Percentiles rank a stretch among this genome's conserved stretches.
Evolutionary conservation across 257 asterid species (phyloP).

Genomic region (Vinca minor): DNA sequence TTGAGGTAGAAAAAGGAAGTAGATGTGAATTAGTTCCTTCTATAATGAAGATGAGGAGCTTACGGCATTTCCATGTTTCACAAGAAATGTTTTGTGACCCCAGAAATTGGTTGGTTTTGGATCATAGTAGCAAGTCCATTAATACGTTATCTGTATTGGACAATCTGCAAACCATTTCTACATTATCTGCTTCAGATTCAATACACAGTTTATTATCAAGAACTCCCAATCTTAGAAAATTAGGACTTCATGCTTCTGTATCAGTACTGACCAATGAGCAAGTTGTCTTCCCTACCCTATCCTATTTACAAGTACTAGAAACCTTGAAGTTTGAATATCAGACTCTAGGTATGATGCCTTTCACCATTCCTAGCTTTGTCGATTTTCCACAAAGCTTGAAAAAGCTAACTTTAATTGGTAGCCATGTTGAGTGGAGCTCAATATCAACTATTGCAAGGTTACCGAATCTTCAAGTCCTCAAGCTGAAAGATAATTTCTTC

Average conservation of each 20-base stretch:
- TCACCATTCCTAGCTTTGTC: too few relatives aligned
- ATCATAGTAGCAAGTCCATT: too few relatives aligned
- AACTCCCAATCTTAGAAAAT: too few relatives aligned
- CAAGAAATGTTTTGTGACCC: background rate
- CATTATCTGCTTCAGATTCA: too few relatives aligned
- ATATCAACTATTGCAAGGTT: background rate
- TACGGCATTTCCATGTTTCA: conserved; percentile 9
- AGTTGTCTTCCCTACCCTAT: background rate
- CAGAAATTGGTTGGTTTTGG: background rate
- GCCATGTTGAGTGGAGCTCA: background rate
- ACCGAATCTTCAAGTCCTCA: conserved; percentile 5
- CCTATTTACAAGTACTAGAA: background rate
- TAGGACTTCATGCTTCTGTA: too few relatives aligned
- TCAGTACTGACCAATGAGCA: too few relatives aligned
- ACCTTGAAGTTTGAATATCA: background rate
- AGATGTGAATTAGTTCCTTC: background rate
- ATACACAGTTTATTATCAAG: too few relatives aligned
- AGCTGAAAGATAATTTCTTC: conserved; percentile 5
- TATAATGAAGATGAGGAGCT: conserved; percentile 3
- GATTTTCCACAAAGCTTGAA: too few relatives aligned
- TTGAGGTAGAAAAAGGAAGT: background rate
- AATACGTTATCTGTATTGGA: too few relatives aligned
- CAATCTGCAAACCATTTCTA: conserved; percentile 3
- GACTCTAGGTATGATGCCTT: background rate
- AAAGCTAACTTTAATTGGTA: conserved; percentile 1